Evolutionary conservation across 805 yeast species (phyloP).

Genomic region (Hanseniaspora mollemarum): DNA sequence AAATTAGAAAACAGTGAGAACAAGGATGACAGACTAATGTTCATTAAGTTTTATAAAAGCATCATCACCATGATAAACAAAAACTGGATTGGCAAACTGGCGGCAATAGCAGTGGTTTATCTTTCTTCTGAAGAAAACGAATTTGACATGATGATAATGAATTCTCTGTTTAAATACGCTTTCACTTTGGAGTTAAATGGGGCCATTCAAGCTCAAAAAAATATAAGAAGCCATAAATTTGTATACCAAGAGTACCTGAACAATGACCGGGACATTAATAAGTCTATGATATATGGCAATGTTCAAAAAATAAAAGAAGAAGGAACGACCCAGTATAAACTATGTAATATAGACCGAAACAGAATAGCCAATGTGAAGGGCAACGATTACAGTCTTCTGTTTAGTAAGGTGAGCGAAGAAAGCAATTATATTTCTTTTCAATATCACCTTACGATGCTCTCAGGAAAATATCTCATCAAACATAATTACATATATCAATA

Average conservation of each 20-base stretch:
- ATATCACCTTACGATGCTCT: background rate
- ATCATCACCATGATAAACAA: background rate
- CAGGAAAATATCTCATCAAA: background rate
- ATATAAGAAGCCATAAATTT: constrained; percentile 2
- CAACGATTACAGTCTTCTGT: background rate
- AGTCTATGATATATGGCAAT: background rate
- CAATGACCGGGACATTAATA: background rate
- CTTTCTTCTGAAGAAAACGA: background rate
- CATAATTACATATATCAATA: constrained; percentile 1
- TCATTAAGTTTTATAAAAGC: background rate
- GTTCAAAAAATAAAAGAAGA: background rate
- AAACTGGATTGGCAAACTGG: background rate
- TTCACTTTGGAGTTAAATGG: constrained; percentile 5
- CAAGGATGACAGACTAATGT: background rate
- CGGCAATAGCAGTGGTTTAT: background rate
- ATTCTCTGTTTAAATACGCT: background rate
- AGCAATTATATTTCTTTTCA: background rate
- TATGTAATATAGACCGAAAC: background rate
- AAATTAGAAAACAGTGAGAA: background rate
- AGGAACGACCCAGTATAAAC: background rate
- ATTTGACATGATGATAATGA: background rate
- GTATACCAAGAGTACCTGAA: background rate
- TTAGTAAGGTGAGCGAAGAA: background rate
- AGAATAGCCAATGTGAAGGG: background rate
- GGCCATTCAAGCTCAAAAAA: background rate